Percentiles rank a stretch among this genome's conserved stretches.
phyloP scores from a whole-genome alignment of 768 basidiomycete species.

The Pleurotus ostreatus region DNA sequence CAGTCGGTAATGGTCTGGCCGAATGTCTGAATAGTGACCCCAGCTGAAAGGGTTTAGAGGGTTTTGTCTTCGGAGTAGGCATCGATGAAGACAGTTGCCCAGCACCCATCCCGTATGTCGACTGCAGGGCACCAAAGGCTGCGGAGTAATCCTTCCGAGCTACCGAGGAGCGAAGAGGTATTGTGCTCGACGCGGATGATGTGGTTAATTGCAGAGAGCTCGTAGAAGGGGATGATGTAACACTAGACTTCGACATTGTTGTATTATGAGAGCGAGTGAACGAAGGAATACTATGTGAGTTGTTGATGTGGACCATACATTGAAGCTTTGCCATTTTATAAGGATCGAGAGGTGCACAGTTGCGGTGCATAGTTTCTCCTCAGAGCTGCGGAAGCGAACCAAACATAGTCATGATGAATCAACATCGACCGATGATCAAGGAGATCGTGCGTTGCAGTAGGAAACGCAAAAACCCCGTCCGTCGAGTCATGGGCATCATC shows the following conservation, averaged over 20 bases:
- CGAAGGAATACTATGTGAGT: too few species aligned
- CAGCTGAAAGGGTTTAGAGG: not conserved
- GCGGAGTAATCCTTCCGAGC: not conserved
- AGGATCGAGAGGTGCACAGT: too few species aligned
- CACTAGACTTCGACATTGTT: not conserved
- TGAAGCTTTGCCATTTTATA: too few species aligned
- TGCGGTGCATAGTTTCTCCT: too few species aligned
- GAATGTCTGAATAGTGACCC: not conserved
- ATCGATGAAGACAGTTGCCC: not conserved
- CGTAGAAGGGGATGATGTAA: not conserved
- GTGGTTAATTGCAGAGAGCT: not conserved
- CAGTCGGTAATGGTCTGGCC: not conserved
- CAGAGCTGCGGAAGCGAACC: too few species aligned
- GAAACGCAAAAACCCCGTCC: too few species aligned
- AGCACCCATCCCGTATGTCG: constrained; percentile 7
- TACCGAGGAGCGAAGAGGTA: not conserved
- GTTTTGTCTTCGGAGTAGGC: not conserved
- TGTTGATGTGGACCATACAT: too few species aligned
- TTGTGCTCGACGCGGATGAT: constrained; percentile 1
- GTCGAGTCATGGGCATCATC: too few species aligned
- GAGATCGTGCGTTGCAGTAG: too few species aligned
- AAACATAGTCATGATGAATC: too few species aligned
- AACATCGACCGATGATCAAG: too few species aligned
- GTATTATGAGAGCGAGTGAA: too few species aligned
- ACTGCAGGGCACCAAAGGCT: constrained; percentile 2